phyloP scores from a whole-genome alignment of 768 basidiomycete genomes.

The Coprinopsis marcescibilis region DNA sequence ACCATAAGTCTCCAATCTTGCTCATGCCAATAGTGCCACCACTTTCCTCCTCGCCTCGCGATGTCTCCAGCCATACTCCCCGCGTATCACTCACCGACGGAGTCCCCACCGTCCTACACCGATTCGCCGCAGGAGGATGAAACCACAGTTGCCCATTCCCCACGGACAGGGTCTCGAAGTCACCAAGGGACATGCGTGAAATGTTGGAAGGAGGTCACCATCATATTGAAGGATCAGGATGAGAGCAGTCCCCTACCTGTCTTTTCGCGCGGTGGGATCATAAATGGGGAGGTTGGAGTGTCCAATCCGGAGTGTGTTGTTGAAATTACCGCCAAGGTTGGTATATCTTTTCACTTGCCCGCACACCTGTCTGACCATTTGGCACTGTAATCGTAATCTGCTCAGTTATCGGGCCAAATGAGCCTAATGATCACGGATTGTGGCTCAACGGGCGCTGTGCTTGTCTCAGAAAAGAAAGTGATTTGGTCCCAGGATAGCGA shows the following conservation, averaged over 20 bases:
- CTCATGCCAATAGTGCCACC: neutral
- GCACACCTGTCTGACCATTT: too few relatives aligned
- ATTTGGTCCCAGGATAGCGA: constrained; percentile 28
- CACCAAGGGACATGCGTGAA: constrained; percentile 23
- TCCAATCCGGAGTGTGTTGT: constrained; percentile 23
- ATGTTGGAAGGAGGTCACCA: constrained; percentile 28
- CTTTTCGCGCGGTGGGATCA: constrained; percentile 29
- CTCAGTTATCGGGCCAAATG: constrained; percentile 31
- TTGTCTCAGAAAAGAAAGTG: constrained; percentile 24
- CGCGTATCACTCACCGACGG: neutral
- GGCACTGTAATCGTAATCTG: too few relatives aligned
- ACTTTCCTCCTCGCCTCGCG: neutral
- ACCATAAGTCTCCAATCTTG: neutral
- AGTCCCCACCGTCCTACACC: constrained; percentile 26
- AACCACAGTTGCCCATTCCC: constrained; percentile 32
- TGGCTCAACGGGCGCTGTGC: constrained; percentile 22
- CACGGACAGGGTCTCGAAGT: constrained; percentile 21
- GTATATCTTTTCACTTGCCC: constrained; percentile 3
- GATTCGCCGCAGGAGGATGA: constrained; percentile 27
- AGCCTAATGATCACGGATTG: constrained; percentile 30
- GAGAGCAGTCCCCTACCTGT: constrained; percentile 23
- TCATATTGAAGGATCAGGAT: constrained; percentile 35
- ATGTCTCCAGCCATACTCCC: constrained; percentile 13
- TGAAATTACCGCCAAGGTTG: constrained; percentile 33
- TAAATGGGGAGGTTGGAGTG: constrained; percentile 32